Conservation (phyloP, 2,329 filamentous ascomycete species). For the Simplicillium aogashimaense region DNA sequence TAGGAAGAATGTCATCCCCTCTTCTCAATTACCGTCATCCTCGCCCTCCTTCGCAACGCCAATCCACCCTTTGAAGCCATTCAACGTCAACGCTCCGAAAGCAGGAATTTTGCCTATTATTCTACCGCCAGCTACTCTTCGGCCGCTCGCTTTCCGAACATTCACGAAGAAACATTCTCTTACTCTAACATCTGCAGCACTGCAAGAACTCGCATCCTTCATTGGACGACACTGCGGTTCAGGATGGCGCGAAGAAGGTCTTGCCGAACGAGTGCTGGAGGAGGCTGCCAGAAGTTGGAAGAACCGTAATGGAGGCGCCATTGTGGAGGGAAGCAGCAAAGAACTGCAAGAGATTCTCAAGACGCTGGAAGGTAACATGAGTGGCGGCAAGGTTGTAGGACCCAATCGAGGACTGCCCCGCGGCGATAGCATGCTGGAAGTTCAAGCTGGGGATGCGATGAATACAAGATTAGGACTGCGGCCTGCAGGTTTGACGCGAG, state of each 20-base stretch:
- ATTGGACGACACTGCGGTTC: constrained; percentile 91
- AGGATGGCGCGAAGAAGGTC: constrained; percentile 89
- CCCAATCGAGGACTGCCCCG: constrained; percentile 38
- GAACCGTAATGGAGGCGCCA: constrained; percentile 75
- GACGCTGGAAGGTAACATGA: constrained; percentile 79
- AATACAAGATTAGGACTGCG: constrained; percentile 48
- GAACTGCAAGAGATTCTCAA: constrained; percentile 76
- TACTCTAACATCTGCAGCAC: constrained; percentile 77
- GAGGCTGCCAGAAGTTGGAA: constrained; percentile 92
- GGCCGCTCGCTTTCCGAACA: constrained; percentile 85
- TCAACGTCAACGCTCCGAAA: constrained; percentile 40
- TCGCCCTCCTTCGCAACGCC: constrained; percentile 88
- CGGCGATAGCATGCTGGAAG: constrained; percentile 55
- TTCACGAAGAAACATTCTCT: constrained; percentile 98
- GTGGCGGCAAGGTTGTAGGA: constrained; percentile 59
- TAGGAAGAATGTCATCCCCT: constrained; percentile 20
- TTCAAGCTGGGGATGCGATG: constrained; percentile 38
- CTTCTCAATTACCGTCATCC: constrained; percentile 68
- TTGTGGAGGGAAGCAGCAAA: constrained; percentile 73
- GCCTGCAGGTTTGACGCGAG: constrained; percentile 32
- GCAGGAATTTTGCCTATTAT: constrained; percentile 76
- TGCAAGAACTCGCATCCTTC: constrained; percentile 78
- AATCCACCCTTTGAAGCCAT: constrained; percentile 63
- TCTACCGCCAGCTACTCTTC: constrained; percentile 74
- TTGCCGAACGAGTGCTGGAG: constrained; percentile 86